Conservation (phyloP, 257 asterid species). For the Salvia miltiorrhiza region DNA sequence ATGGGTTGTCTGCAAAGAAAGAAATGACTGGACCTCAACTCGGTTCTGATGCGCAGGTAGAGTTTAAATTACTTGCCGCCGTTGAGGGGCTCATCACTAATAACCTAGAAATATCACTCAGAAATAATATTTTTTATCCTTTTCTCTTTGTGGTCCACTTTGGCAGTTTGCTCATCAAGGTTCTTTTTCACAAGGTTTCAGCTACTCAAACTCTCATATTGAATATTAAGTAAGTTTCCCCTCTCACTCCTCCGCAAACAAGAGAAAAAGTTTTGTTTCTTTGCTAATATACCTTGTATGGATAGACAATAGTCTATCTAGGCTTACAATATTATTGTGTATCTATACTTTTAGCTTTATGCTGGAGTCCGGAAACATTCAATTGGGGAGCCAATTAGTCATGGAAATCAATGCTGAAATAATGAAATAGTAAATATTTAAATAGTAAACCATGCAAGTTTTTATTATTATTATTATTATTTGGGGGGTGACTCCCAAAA, state of each 20-base stretch:
- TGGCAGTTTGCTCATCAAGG: constrained; percentile 57
- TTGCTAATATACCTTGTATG: neutral
- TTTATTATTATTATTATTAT: neutral
- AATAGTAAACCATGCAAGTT: neutral
- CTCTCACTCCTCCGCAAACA: neutral
- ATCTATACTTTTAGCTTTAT: neutral
- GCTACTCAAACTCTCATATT: constrained; percentile 2
- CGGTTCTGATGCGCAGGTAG: constrained; percentile 50
- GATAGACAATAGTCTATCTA: neutral
- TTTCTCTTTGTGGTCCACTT: constrained; percentile 9
- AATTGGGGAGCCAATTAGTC: neutral
- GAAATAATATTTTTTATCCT: neutral
- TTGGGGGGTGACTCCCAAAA: neutral
- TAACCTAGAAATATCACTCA: constrained; percentile 2
- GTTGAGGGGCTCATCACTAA: neutral
- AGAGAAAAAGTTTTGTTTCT: neutral
- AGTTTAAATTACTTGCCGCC: neutral
- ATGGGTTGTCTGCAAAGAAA: constrained; percentile 44
- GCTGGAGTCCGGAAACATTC: neutral
- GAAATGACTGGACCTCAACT: constrained; percentile 41
- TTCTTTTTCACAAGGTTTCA: constrained; percentile 41
- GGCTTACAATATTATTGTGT: neutral
- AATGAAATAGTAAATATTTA: neutral
- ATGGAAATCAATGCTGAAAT: neutral
- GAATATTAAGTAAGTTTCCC: constrained; percentile 35